Conservation (phyloP, 2,329 filamentous ascomycete genomes). For the Herpotrichia juniperi region DNA sequence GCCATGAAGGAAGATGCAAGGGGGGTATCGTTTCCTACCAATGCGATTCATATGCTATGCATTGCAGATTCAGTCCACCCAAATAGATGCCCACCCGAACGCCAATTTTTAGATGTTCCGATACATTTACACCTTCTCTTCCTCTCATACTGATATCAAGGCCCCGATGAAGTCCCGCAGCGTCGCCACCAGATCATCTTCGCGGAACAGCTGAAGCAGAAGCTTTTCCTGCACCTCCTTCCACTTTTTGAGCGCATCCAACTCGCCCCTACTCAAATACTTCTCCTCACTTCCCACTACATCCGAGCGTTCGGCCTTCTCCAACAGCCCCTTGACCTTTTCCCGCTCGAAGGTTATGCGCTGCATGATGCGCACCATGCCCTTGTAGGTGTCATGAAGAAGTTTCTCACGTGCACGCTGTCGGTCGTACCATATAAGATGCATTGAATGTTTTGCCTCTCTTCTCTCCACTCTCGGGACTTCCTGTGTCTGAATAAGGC, state of each 20-base stretch:
- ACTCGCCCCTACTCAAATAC: conserved; percentile 76
- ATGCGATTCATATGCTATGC: neutral
- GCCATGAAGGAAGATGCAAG: neutral
- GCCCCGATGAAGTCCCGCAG: conserved; percentile 68
- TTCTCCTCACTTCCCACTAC: conserved; percentile 84
- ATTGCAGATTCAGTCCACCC: neutral
- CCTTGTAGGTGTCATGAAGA: conserved; percentile 84
- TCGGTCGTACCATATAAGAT: conserved; percentile 88
- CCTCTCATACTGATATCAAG: conserved; percentile 9
- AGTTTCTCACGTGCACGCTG: conserved; percentile 73
- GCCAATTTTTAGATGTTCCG: neutral
- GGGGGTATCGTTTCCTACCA: conserved; percentile 1
- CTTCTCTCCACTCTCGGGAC: conserved; percentile 87
- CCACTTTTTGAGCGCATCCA: conserved; percentile 70
- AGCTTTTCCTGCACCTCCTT: conserved; percentile 70
- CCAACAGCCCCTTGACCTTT: conserved; percentile 73
- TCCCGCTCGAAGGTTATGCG: conserved; percentile 77
- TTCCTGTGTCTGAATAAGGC: conserved; percentile 90
- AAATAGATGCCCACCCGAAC: neutral
- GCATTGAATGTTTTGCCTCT: conserved; percentile 82
- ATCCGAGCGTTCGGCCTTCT: conserved; percentile 83
- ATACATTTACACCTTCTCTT: neutral
- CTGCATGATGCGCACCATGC: conserved; percentile 84
- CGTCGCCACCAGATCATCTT: conserved; percentile 85
- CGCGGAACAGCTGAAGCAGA: conserved; percentile 75